A percentile compares a stretch with the other conserved stretches of the same genome.
Evolutionary conservation across 352 stramenopile genomes (phyloP).

Genomic region (Pythium scleroteichum): DNA sequence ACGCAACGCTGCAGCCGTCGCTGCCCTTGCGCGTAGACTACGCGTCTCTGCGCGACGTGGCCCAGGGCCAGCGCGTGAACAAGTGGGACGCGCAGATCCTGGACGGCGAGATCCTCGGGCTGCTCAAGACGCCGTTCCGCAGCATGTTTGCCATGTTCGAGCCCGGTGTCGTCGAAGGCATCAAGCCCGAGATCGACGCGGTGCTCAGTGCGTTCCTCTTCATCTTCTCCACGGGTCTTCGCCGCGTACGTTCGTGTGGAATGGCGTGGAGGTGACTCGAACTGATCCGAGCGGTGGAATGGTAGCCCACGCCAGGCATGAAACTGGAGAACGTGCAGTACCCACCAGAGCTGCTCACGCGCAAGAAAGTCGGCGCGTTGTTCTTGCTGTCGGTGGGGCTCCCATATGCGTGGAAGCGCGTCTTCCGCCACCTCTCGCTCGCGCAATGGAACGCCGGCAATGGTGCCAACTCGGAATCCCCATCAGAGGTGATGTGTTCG

Average conservation of each 20-base stretch:
- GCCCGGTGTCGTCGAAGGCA: conserved; percentile 53
- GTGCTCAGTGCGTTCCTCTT: conserved; percentile 59
- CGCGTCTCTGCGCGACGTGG: conserved; percentile 40
- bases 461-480: conserved; percentile 8
- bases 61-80: conserved; percentile 67
- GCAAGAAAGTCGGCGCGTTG: conserved; percentile 48
- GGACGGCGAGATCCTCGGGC: conserved; percentile 72
- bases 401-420: conserved; percentile 79
- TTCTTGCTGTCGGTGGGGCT: conserved; percentile 73
- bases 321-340: conserved; percentile 83
- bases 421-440: conserved; percentile 62
- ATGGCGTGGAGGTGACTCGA: too few relatives aligned
- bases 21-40: conserved; percentile 41
- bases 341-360: conserved; percentile 42
- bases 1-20: conserved; percentile 2
- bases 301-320: conserved; percentile 82
- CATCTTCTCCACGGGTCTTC: conserved; percentile 58
- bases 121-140: conserved; percentile 76
- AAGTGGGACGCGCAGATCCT: conserved; percentile 84
- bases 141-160: conserved; percentile 83
- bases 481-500: background rate
- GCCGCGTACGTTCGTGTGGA: conserved; percentile 42
- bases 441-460: conserved; percentile 37
- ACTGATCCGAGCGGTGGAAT: too few relatives aligned
- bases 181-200: conserved; percentile 79